Base-by-base conservation (phyloP, 1,284 basidiomycete genomes). In the Ustilago cynodontis region DNA sequence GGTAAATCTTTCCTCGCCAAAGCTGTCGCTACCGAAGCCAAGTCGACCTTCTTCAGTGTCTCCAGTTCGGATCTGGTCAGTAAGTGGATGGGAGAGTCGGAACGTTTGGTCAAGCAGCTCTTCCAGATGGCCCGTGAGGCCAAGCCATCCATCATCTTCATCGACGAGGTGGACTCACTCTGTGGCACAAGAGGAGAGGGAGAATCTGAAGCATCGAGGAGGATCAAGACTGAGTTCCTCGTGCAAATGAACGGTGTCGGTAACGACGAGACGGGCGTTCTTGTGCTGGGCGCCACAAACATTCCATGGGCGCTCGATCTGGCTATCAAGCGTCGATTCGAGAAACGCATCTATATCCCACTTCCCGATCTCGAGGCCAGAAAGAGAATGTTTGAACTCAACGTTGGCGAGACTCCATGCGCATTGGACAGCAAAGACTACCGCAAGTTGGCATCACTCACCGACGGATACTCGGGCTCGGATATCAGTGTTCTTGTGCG, bases 1-100 rank as follows among this genome's bases (percentile, higher is more conserved):
- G 82, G 82, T 45, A 86, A 86, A 88, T 93, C 92, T 60, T 98
- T 92, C 86, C 90, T 99, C 47, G 96, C 96, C 2, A 99, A 99
- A 87, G 96, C 97, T 0, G 96, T 99, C 45, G 97, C 96, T 24
- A 99, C 96, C 20, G 96, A 99, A 87, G 94, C 96, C 65, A 98
- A 99, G 88, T 78, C 94, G 59, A 98, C 96, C 18, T 99, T 99
- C 89, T 99, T 97, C 88, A 94, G 93, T 79, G 94, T 99, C 70
- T 94, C 93, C 81, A 95, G 93, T 56, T 93, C 92, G 86, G 97
- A 99, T 85, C 89, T 99, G 59, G 97, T 99, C 64, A 96, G 94
- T 87, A 99, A 99, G 87, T 99, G 96, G 96, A 97, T 98, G 89
- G 96, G 96, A 78, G 96, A 99, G 87, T 95, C 93, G 22, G 96